These are phyloP conservation scores for Fusarium citri DNA, from an alignment of 2,329 filamentous ascomycete genomes.

Conservation along the genomic window DNA sequence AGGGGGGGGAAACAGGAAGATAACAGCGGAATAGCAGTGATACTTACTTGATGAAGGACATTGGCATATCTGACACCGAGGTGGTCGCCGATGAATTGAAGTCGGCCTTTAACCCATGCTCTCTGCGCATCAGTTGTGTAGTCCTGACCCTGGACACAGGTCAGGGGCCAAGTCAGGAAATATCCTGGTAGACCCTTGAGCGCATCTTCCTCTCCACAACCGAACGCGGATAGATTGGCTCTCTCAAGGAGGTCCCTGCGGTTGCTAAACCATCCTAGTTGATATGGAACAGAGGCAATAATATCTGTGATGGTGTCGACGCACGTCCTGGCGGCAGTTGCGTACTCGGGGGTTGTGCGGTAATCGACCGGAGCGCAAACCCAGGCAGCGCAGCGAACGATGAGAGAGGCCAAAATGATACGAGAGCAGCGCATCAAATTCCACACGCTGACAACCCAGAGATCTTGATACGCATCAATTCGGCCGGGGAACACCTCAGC, in stretches of 20 bases:
- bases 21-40: neutral
- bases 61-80: conserved; percentile 70
- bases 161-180: conserved; percentile 70
- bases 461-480: conserved; percentile 69
- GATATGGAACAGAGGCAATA: conserved; percentile 70
- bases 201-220: conserved; percentile 61
- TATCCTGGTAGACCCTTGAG: conserved; percentile 68
- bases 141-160: conserved; percentile 66
- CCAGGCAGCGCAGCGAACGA: conserved; percentile 71
- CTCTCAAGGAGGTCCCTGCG: conserved; percentile 55
- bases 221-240: conserved; percentile 59
- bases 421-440: conserved; percentile 66
- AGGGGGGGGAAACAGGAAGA: neutral
- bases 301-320: conserved; percentile 68
- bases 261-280: conserved; percentile 68
- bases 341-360: conserved; percentile 71
- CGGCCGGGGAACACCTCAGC: conserved; percentile 70
- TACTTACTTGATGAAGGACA: conserved; percentile 64
- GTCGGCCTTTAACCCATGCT: conserved; percentile 64
- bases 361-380: conserved; percentile 70
- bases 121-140: conserved; percentile 70
- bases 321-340: conserved; percentile 63
- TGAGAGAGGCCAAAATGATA: conserved; percentile 65
- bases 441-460: conserved; percentile 69
- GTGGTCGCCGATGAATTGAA: conserved; percentile 65